A percentile compares a stretch with the other conserved stretches of the same genome.
Evolutionary conservation across 2,329 filamentous ascomycete species (phyloP).

Genomic region (Neoascochyta sp.): DNA sequence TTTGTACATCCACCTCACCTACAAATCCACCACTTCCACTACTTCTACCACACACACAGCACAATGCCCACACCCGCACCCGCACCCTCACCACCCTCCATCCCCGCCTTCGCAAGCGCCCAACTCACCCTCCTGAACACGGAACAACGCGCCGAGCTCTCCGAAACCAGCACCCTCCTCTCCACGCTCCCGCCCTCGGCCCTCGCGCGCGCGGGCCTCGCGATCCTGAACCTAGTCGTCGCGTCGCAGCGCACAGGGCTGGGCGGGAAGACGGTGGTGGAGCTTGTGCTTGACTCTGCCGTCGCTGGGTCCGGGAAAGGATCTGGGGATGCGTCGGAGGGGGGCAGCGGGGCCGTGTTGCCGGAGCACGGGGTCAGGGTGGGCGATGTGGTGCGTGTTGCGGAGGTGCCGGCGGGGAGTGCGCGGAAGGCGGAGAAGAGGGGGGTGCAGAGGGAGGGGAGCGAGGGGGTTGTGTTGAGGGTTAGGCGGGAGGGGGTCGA

Average conservation of each 20-base stretch:
- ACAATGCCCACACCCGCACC: conserved; percentile 2
- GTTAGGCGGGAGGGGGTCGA: conserved; percentile 57
- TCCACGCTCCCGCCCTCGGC: conserved; percentile 63
- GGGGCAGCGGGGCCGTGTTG: conserved; percentile 51
- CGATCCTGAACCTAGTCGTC: conserved; percentile 71
- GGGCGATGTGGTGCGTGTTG: conserved; percentile 73
- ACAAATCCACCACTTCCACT: conserved; percentile 1
- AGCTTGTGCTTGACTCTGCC: conserved; percentile 72
- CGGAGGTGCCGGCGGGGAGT: conserved; percentile 67
- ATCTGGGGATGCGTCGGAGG: too few relatives aligned
- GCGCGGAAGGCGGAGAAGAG: conserved; percentile 70
- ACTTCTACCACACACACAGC: conserved; percentile 1
- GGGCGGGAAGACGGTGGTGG: conserved; percentile 84
- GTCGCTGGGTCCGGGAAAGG: too few relatives aligned
- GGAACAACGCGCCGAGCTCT: conserved; percentile 69
- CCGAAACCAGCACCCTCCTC: conserved; percentile 65
- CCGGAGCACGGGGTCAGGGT: conserved; percentile 72
- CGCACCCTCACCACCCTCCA: conserved; percentile 24
- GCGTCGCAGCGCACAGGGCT: conserved; percentile 79
- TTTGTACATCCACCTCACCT: too few relatives aligned
- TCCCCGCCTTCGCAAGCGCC: conserved; percentile 64
- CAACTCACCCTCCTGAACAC: conserved; percentile 67
- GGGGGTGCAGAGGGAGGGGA: conserved; percentile 65
- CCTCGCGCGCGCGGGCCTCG: conserved; percentile 73
- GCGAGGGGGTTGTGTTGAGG: conserved; percentile 66